These are phyloP conservation scores for Penicillium sp. DNA, from an alignment of 2,329 filamentous ascomycete genomes.

Conservation along the genomic window DNA sequence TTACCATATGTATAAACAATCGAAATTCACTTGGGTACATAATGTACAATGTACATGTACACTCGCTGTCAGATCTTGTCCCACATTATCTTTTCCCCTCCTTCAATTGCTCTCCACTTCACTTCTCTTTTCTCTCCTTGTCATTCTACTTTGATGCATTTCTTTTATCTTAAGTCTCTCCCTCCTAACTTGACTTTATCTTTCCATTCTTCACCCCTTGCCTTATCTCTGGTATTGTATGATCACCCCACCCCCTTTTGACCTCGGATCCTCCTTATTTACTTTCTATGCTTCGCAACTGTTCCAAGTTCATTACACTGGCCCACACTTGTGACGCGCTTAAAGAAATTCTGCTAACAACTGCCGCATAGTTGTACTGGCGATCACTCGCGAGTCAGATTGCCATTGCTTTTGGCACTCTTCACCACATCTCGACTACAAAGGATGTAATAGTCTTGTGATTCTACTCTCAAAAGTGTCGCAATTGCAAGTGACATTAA, in stretches of 20 bases:
- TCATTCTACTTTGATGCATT: constrained; percentile 1
- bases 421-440: not conserved
- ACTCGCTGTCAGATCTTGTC: constrained; percentile 8
- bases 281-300: not conserved
- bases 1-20: not conserved
- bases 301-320: not conserved
- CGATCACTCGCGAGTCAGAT: not conserved
- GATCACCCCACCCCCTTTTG: constrained; percentile 1
- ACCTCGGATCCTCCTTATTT: constrained; percentile 4
- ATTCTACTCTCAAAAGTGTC: not conserved
- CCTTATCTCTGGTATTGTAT: constrained; percentile 15
- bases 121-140: constrained; percentile 3
- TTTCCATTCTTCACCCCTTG: constrained; percentile 15
- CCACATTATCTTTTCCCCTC: constrained; percentile 11
- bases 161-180: not conserved
- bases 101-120: constrained; percentile 4
- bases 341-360: not conserved
- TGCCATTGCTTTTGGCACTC: not conserved
- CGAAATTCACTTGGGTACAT: constrained; percentile 1
- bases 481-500: not conserved
- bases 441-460: constrained; percentile 22
- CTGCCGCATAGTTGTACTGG: not conserved
- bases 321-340: not conserved
- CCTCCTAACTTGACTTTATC: not conserved
- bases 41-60: not conserved